Base-by-base conservation (phyloP, 1,139 yeast genomes). In the Tardiomyces depauwii region DNA sequence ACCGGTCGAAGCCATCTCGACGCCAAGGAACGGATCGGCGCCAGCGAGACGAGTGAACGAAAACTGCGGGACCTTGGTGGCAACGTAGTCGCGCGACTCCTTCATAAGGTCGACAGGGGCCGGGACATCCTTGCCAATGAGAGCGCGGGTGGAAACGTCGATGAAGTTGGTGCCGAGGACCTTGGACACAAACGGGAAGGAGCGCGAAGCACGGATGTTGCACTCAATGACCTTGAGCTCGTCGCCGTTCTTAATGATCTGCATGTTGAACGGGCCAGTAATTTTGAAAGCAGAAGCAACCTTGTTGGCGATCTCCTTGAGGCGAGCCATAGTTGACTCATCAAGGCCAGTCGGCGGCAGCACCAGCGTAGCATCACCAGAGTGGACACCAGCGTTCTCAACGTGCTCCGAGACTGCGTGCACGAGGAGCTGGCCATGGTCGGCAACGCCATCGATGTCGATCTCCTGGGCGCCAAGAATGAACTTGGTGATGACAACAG, bases 1-100 rank as follows among this genome's bases (percentile, higher is more conserved):
- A 77, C 98, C 98, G 52, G 98, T 91, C 25, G 97, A 89, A 38
- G 98, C 97, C 98, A 91, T 91, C 70, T 91, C 98, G 56, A 91
- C 98, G 70, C 98, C 98, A 57, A 91, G 75, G 51, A 91, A 88
- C 46, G 98, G 98, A 67, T 91, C 98, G 51, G 98, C 98, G 59
- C 98, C 98, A 45, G 97, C 88, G 60, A 91, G 78, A 68, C 98
- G 82, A 41, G 97, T 85, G 80, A 91, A 91, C 27, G 97, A 89
- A 69, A 91, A 91, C 69, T 91, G 98, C 28, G 98, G 98, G 51
- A 91, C 97, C 73, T 91, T 91, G 52, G 89, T 84, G 49, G 97
- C 98, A 68, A 95, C 94, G 67, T 88, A 91, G 63, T 88, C 88
- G 60, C 82, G 87, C 48, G 97, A 96, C 60, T 89, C 72, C 62